phyloP scores from a whole-genome alignment of 306 rosid species.

The Chamaecrista fasciculata region DNA sequence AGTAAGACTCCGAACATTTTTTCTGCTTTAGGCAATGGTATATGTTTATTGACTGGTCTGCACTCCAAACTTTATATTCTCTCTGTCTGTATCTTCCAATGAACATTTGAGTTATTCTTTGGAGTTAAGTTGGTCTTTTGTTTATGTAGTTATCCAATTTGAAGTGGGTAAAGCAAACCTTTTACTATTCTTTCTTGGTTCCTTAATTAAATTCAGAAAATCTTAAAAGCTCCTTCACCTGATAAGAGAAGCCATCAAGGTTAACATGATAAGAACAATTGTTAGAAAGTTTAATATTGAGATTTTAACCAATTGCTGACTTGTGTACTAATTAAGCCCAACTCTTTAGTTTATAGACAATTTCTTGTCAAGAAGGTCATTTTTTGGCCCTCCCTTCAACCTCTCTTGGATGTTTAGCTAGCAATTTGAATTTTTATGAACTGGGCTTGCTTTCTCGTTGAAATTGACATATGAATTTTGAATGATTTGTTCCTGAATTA shows the following conservation, averaged over 20 bases:
- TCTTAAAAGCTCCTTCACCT: not conserved
- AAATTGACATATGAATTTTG: not conserved
- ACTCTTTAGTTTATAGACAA: not conserved
- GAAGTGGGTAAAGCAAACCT: not conserved
- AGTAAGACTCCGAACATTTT: constrained; percentile 46
- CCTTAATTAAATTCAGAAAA: not conserved
- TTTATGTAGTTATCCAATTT: not conserved
- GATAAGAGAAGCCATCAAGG: not conserved
- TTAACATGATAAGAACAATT: not conserved
- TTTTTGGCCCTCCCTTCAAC: not conserved
- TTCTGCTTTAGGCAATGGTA: not conserved
- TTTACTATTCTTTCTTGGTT: not conserved
- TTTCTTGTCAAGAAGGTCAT: not conserved
- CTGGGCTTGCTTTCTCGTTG: not conserved
- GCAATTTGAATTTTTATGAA: not conserved
- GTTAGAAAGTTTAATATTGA: not conserved
- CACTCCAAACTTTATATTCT: not conserved
- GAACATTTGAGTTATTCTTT: not conserved
- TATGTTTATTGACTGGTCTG: not conserved
- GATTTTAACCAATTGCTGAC: not conserved
- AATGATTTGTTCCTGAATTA: not conserved
- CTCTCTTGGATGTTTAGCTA: not conserved
- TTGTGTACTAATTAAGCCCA: not conserved
- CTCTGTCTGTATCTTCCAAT: not conserved
- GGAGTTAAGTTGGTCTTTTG: not conserved